Evolutionary conservation across 2,329 filamentous ascomycete species (phyloP), one percentile per base, ranked within the genome.

Genomic region (Xylaria polymorpha): DNA sequence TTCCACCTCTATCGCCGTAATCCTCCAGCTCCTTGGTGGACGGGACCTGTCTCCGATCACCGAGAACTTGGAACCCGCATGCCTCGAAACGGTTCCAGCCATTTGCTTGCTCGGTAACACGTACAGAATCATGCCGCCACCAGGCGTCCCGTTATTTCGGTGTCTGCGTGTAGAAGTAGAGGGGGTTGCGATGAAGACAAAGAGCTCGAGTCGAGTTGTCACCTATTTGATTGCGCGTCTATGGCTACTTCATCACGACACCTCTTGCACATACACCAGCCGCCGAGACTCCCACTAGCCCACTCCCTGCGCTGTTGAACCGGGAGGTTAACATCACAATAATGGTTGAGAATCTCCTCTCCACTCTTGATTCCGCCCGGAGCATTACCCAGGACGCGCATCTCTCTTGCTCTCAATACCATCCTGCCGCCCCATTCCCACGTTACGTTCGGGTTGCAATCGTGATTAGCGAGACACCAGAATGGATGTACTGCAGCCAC

Each of bases 391-490:
- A 86, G 81, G 4, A 91, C 83, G 44, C 88, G 83, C 71, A 85
- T 82, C 70, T 89, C 83, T 57, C 90, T 83, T 1, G 88, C 88
- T 84, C 84, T 88, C 68, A 96, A 88, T 43, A 88, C 87, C 86
- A 96, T 94, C 61, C 86, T 87, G 0, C 92, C 92, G 35, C 91
- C 90, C 93, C 94, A 98, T 76, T 97, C 93, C 96, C 96, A 99
- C 3, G 88, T 88, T 46, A 98, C 94, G 79, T 97, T 98, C 9
- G 96, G 96, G 78, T 97, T 90, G 81, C 96, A 99, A 79, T 94
- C 94, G 79, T 99, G 96, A 77, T 99, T 99, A 35, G 95, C 94
- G 37, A 98, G 85, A 81, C 94, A 98, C 94, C 96, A 99, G 74
- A 97, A 89, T 1, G 95, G 94, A 81, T 98, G 94, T 35, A 98